These are phyloP conservation scores for Ambrosia trifida DNA, from an alignment of 129 eudicot genomes.

Conservation along the genomic window DNA sequence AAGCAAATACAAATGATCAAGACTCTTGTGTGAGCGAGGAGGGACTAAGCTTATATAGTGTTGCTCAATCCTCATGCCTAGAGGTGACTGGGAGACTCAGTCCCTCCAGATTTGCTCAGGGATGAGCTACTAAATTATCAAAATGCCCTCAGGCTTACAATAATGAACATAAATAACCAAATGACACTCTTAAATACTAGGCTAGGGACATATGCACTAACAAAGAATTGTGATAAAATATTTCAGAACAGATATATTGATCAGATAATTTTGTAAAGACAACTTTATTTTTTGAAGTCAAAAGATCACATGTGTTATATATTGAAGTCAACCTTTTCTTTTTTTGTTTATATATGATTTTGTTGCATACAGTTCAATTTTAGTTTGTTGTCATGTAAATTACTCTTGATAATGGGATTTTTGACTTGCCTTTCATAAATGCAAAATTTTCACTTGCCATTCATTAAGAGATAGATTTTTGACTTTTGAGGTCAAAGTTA, in stretches of 20 bases:
- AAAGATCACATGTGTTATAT: not conserved
- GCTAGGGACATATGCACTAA: not conserved
- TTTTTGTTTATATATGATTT: not conserved
- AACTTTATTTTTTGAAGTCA: not conserved
- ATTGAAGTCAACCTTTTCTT: not conserved
- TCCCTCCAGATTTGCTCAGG: no score
- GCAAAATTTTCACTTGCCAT: not conserved
- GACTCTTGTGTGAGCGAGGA: no score
- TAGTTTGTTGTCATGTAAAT: not conserved
- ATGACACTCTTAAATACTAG: no score
- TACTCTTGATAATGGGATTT: not conserved
- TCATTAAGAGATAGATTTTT: not conserved
- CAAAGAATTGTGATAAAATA: not conserved
- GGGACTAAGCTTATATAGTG: no score
- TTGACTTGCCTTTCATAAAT: not conserved
- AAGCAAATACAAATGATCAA: no score
- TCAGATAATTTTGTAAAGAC: not conserved
- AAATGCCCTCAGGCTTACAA: no score
- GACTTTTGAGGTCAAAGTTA: slow-evolving; percentile 3
- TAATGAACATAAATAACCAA: no score
- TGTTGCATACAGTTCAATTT: not conserved
- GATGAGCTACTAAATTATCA: no score
- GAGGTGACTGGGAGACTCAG: no score
- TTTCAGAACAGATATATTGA: not conserved
- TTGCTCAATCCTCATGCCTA: no score